These are phyloP conservation scores for Crithidia bombi DNA, from an alignment of 208 protist species.

Conservation along the genomic window DNA sequence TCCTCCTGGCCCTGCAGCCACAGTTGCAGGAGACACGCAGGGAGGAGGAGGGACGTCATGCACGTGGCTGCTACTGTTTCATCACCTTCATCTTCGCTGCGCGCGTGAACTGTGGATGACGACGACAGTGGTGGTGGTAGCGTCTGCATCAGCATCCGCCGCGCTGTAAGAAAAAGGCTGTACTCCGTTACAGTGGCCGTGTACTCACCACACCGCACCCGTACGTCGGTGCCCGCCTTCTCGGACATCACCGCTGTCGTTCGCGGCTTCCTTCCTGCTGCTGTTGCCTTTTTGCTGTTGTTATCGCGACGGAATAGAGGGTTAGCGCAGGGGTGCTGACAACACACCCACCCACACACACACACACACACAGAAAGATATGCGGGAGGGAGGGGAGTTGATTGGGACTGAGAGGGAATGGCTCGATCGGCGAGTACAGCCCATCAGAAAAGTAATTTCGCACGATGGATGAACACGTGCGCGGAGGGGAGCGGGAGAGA, in stretches of 20 bases:
- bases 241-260: constrained; percentile 2
- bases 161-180: constrained; percentile 21
- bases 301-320: too few species aligned
- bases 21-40: constrained; percentile 4
- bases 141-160: constrained; percentile 11
- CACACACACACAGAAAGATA: too few species aligned
- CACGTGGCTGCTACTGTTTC: background rate
- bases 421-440: too few species aligned
- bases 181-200: constrained; percentile 23
- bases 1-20: constrained; percentile 18
- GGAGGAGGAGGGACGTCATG: constrained; percentile 12
- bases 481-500: too few species aligned
- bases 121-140: background rate
- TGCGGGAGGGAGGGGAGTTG: too few species aligned
- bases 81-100: background rate
- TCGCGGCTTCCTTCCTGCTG: background rate
- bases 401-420: too few species aligned
- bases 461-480: too few species aligned
- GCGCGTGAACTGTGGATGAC: background rate
- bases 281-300: background rate
- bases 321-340: too few species aligned
- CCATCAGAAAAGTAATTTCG: too few species aligned
- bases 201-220: constrained; percentile 15
- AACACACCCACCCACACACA: too few species aligned
- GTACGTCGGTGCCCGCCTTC: background rate